phyloP scores from a whole-genome alignment of 2,329 filamentous ascomycete genomes.

The Chrysoporthe deuterocubensis region DNA sequence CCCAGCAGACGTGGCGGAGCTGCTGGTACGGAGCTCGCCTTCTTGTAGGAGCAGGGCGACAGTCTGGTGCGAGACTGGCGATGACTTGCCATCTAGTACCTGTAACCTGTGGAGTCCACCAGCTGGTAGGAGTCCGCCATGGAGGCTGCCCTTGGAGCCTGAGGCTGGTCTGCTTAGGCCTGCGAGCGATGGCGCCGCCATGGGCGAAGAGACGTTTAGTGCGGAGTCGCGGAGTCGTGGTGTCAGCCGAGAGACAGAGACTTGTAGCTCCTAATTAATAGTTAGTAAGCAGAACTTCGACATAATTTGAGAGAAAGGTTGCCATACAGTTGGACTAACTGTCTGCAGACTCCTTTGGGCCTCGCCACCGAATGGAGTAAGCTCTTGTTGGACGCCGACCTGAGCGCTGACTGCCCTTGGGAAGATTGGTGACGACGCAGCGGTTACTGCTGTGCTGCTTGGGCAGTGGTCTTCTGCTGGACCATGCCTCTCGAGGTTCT shows the following conservation, averaged over 20 bases:
- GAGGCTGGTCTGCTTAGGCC: not conserved
- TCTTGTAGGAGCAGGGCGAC: not conserved
- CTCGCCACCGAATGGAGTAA: not conserved
- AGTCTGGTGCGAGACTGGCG: not conserved
- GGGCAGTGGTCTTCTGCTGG: not conserved
- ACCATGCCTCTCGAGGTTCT: not conserved
- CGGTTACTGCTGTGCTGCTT: not conserved
- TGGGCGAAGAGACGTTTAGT: not conserved
- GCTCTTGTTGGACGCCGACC: not conserved
- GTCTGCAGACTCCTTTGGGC: slow-evolving; percentile 11
- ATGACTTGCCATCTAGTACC: slow-evolving; percentile 7
- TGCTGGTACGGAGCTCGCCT: not conserved
- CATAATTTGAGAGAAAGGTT: not conserved
- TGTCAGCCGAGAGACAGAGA: not conserved
- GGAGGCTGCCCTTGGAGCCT: not conserved
- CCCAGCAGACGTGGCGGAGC: slow-evolving; percentile 10
- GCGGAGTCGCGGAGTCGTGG: not conserved
- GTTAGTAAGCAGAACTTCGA: slow-evolving; percentile 21
- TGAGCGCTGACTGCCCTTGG: slow-evolving; percentile 10
- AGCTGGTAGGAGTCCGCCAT: not conserved
- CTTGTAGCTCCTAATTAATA: slow-evolving; percentile 19
- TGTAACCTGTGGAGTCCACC: not conserved
- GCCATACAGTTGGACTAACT: slow-evolving; percentile 24
- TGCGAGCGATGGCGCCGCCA: not conserved
- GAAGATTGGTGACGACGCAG: slow-evolving; percentile 12